These are phyloP conservation scores for Podila epigama DNA, from an alignment of 192 early-diverging fungal species.

Conservation along the genomic window DNA sequence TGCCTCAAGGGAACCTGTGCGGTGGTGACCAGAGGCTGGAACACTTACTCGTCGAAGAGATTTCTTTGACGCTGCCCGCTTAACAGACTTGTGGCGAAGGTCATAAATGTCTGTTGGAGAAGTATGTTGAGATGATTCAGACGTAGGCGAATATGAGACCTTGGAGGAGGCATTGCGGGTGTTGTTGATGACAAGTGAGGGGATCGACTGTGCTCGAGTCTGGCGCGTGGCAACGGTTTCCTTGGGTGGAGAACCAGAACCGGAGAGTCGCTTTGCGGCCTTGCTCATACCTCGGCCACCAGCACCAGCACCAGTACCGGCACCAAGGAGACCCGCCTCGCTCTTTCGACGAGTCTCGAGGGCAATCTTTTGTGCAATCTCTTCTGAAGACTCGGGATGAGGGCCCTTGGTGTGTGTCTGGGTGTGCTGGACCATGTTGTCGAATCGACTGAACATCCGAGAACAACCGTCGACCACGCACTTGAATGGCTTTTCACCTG, in stretches of 20 bases:
- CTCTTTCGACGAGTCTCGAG: constrained; percentile 44
- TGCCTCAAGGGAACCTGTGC: constrained; percentile 27
- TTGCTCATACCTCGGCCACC: too few relatives aligned
- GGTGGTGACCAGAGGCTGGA: not conserved
- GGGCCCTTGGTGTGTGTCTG: constrained; percentile 65
- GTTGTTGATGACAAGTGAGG: too few relatives aligned
- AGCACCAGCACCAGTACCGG: not conserved
- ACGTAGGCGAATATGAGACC: not conserved
- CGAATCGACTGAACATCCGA: constrained; percentile 76
- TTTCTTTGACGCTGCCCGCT: not conserved
- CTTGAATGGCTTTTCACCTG: constrained; percentile 63
- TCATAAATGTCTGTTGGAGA: too few relatives aligned
- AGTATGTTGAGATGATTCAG: not conserved
- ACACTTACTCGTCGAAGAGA: constrained; percentile 19
- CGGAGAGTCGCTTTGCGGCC: not conserved
- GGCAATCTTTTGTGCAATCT: constrained; percentile 31
- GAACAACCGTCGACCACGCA: constrained; percentile 71
- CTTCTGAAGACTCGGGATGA: constrained; percentile 15
- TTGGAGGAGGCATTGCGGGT: not conserved
- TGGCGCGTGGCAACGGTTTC: not conserved
- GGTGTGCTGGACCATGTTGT: constrained; percentile 86
- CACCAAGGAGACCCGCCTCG: constrained; percentile 24
- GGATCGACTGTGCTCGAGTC: not conserved
- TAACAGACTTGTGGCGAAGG: too few relatives aligned
- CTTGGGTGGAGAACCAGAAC: constrained; percentile 11